A percentile compares a stretch with the other conserved stretches of the same genome.
phyloP scores from a whole-genome alignment of 2,329 filamentous ascomycete genomes.

The Arthrocladium fulminans region DNA sequence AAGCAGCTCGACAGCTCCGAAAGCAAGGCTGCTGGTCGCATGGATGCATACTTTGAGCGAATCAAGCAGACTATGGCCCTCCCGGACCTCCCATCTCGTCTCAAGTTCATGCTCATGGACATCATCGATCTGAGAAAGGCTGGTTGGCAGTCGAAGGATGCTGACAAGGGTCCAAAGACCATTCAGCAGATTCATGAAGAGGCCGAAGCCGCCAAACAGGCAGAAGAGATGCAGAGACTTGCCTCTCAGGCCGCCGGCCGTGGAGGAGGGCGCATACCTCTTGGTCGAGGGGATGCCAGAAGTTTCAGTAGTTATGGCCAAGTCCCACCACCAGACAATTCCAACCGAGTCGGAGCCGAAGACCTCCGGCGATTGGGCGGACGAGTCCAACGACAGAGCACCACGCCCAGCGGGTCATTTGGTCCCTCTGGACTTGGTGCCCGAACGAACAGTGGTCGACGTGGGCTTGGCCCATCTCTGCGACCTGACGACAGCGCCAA shows the following conservation, averaged over 20 bases:
- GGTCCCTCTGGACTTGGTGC: conserved; percentile 79
- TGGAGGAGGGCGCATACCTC: conserved; percentile 56
- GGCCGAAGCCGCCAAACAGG: conserved; percentile 68
- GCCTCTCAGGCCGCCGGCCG: conserved; percentile 49
- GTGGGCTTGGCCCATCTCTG: conserved; percentile 59
- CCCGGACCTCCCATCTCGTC: conserved; percentile 69
- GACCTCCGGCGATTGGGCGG: conserved; percentile 73
- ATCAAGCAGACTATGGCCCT: conserved; percentile 75
- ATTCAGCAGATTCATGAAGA: conserved; percentile 83
- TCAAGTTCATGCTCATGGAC: conserved; percentile 96
- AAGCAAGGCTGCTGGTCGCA: conserved; percentile 75
- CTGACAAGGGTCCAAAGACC: conserved; percentile 92
- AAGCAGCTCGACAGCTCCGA: conserved; percentile 63
- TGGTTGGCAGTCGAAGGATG: conserved; percentile 78
- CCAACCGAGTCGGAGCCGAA: conserved; percentile 81
- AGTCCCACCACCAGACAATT: conserved; percentile 57
- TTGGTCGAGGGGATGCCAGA: conserved; percentile 79
- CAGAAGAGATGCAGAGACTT: conserved; percentile 59
- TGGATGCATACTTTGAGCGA: conserved; percentile 87
- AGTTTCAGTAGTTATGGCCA: conserved; percentile 69
- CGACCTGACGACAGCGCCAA: conserved; percentile 77
- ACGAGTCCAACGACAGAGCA: conserved; percentile 55
- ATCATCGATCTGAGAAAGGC: conserved; percentile 71
- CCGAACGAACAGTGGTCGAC: conserved; percentile 83
- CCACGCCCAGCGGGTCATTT: conserved; percentile 46